Evolutionary conservation across 2,329 filamentous ascomycete species (phyloP).

Genomic region (Xylariaceae sp.): DNA sequence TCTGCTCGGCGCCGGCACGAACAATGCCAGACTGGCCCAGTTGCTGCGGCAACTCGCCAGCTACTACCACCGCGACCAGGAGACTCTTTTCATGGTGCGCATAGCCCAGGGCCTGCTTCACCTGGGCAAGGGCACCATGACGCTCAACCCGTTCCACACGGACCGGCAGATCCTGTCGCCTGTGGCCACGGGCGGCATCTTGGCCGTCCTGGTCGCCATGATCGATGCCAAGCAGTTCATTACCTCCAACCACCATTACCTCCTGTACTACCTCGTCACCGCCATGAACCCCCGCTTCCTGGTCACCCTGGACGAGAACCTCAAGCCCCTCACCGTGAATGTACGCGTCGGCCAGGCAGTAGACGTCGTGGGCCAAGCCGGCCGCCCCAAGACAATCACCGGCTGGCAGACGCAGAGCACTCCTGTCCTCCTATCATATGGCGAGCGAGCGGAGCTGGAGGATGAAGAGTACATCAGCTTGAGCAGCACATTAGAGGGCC

Average conservation of each 20-base stretch:
- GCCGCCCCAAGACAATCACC: constrained; percentile 96
- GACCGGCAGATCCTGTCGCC: constrained; percentile 92
- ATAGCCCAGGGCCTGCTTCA: constrained; percentile 96
- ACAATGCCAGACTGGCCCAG: constrained; percentile 94
- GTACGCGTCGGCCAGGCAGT: constrained; percentile 97
- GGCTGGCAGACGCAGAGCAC: constrained; percentile 99
- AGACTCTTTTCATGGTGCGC: constrained; percentile 97
- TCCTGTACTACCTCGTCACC: constrained; percentile 94
- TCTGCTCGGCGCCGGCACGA: constrained; percentile 90
- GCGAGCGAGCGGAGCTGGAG: constrained; percentile 92
- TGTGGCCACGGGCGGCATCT: constrained; percentile 81
- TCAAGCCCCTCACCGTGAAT: constrained; percentile 91
- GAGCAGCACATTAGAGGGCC: constrained; percentile 83
- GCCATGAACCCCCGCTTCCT: constrained; percentile 97
- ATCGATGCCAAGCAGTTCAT: constrained; percentile 90
- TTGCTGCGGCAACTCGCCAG: constrained; percentile 89
- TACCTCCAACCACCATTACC: constrained; percentile 69
- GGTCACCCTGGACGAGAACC: constrained; percentile 88
- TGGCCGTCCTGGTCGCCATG: constrained; percentile 86
- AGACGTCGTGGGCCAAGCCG: constrained; percentile 94
- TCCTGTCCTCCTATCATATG: constrained; percentile 89
- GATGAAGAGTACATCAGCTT: constrained; percentile 95
- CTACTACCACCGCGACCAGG: constrained; percentile 96
- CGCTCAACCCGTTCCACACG: constrained; percentile 97
- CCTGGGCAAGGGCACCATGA: constrained; percentile 98